Conservation (phyloP, 345 rosid genomes). For the Moricandia moricandioides region DNA sequence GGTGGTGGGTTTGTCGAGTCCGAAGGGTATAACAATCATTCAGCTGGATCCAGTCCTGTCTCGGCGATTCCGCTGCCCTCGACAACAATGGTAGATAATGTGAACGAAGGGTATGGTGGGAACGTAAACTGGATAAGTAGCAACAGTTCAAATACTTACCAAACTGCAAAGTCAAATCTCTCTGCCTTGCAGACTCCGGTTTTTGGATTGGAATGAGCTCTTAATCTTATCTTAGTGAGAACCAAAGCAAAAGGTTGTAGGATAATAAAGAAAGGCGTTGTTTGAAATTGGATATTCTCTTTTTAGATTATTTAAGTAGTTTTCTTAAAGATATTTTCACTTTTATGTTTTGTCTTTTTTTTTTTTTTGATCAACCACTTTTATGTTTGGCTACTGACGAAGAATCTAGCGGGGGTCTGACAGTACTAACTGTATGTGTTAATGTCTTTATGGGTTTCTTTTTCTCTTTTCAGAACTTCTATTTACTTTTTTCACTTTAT, state of each 20-base stretch:
- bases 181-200: constrained; percentile 81
- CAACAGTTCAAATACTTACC: constrained; percentile 49
- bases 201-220: constrained; percentile 81
- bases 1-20: constrained; percentile 40
- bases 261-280: neutral
- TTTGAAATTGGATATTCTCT: constrained; percentile 10
- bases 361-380: constrained; percentile 1
- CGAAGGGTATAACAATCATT: constrained; percentile 32
- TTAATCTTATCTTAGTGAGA: neutral
- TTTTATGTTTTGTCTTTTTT: neutral
- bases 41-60: constrained; percentile 23
- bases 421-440: constrained; percentile 29
- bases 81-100: constrained; percentile 28
- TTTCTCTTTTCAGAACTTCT: constrained; percentile 18
- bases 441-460: constrained; percentile 27
- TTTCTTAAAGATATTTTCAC: neutral
- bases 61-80: constrained; percentile 44
- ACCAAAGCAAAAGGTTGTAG: neutral
- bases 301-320: constrained; percentile 16
- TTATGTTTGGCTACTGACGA: constrained; percentile 28
- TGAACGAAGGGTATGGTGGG: constrained; percentile 48
- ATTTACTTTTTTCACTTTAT: neutral
- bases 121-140: constrained; percentile 39
- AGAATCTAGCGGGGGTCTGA: constrained; percentile 26
- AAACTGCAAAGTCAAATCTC: constrained; percentile 60